Base-by-base conservation (phyloP, 768 basidiomycete species). In the Xerocomellus intermedius region DNA sequence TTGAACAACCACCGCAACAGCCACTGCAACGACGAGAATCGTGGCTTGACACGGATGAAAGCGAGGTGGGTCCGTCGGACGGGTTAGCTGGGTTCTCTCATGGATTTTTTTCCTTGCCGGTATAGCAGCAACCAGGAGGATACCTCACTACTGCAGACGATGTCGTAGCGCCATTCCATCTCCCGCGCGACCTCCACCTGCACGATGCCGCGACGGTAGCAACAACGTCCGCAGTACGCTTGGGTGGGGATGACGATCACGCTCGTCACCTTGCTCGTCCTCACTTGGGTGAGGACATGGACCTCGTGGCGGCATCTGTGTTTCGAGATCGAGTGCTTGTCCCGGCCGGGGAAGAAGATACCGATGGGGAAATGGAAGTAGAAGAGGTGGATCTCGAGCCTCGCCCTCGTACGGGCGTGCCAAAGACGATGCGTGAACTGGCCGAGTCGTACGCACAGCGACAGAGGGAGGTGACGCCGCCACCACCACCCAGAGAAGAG, bases 131-230 rank as follows among this genome's bases (percentile, higher is more conserved):
- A 64, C 58, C 51, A 12, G 88, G 87, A 13, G 82, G 82, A 8
- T 91, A 88, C 69, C 74, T 93, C 17, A 77, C 81, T 8, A 83
- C 78, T 14, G 86, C 83, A 8, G 88, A 86, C 62, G 83, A 82
- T 55, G 85, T 92, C 50, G 87, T 93, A 2, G 76, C 87, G 67
- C 81, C 83, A 2, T 93, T 83, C 68, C 79, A 79, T 54, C 73
- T 93, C 26, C 91, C 91, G 1, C 83, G 83, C 57, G 79, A 77
- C 75, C 8, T 68, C 63, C 61, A 68, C 48, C 38, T 19, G 59
- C n/a, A 41, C 5, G 64, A 64, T 26, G 37, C 35, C 19, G 54
- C 58, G 19, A 28, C 45, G n/a, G 52, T 48, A 21, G 56, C 55
- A 2, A 46, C 51, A n/a, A 49, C 50, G 28, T 54, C 67, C 12